Base-by-base conservation (phyloP, 805 yeast genomes). In the Metschnikowia corniflorae region DNA sequence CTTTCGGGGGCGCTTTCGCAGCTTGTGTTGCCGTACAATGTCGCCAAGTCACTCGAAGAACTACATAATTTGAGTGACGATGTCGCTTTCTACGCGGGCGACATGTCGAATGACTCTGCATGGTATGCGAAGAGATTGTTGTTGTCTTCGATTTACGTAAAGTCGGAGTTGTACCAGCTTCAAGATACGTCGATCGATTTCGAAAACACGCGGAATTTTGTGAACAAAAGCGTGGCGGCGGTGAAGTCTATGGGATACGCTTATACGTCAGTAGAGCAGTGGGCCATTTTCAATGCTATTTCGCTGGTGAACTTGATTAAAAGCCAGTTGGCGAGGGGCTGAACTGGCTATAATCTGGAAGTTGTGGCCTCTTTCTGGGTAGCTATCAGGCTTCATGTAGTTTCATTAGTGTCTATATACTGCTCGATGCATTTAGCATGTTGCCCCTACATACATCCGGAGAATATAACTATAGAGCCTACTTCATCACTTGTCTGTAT, bases 51-150 rank as follows among this genome's bases (percentile, higher is more conserved):
- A 0, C 50, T 84, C 33, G 75, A 73, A 24, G 94, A 86, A 53
- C 71, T 93, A 39, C 83, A 80, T 49, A 72, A 76, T 35, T 68
- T 89, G 38, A 72, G 87, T 9, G 97, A 91, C 61, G 97, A 93
- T 55, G 70, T 91, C 41, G 75, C 86, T 29, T 87, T 63, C 58
- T 78, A 77, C 49, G 79, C 95, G 0, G 93, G 89, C 8, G 97
- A 89, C 55, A 53, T 60, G 35, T 75, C 93, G 15, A 79, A 79
- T 46, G 96, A 87, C 58, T 80, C 84, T 56, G 82, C 86, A 3
- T 91, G 98, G 98, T 91, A 91, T 59, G 68, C 94, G n/a, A 85
- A 88, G 54, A 70, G 98, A 46, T 64, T 82, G 12, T 73, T 84
- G 7, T 55, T 91, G 12, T 73, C 85, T 16, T 70, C 83, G 2